Base-by-base conservation (phyloP, 2,329 filamentous ascomycete species). In the Neofusicoccum laricinum region DNA sequence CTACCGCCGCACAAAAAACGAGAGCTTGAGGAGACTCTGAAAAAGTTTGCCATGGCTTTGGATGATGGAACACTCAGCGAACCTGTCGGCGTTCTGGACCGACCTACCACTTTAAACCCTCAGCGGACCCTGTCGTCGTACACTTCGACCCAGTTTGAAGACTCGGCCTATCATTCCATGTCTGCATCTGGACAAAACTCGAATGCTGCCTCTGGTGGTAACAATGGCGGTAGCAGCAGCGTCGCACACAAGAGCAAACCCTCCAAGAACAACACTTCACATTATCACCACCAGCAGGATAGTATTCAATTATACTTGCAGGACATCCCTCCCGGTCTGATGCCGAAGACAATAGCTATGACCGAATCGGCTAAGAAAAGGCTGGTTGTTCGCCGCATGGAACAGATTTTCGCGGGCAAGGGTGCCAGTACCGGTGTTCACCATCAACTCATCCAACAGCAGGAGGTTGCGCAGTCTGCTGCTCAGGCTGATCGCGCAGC, bases 361-460 rank as follows among this genome's bases (percentile, higher is more conserved):
- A 87, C 88, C 0, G 91, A 94, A 14, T 88, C 86, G 68, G 85
- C 90, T 5, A 92, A 87, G 78, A 92, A 91, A 79, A 92, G 88
- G 72, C 72, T 93, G 19, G 89, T 94, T 0, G 92, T 94, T 2
- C 84, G 86, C 62, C 85, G 90, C 2, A 75, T 96, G 5, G 92
- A 96, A 71, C 90, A 93, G 67, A 82, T 96, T 1, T 96, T 95
- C 67, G 92, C 91, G 0, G 92, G 92, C 2, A 90, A 89, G 71
- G 79, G 71, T 72, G 81, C 76, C 51, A 73, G 71, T 2, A 69
- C 75, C 2, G 79, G 77, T 10, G 49, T 40, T 0, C 81, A 84
- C 63, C 79, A 80, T 11, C 82, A 83, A 61, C 81, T 79, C 17
- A 75, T 81, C n/a, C 84, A 85, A 69, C 84, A 85, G 68, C 80